A percentile compares a stretch with the other conserved stretches of the same genome.
phyloP scores from a whole-genome alignment of 2,329 filamentous ascomycete species.

The Penicillium expansum region DNA sequence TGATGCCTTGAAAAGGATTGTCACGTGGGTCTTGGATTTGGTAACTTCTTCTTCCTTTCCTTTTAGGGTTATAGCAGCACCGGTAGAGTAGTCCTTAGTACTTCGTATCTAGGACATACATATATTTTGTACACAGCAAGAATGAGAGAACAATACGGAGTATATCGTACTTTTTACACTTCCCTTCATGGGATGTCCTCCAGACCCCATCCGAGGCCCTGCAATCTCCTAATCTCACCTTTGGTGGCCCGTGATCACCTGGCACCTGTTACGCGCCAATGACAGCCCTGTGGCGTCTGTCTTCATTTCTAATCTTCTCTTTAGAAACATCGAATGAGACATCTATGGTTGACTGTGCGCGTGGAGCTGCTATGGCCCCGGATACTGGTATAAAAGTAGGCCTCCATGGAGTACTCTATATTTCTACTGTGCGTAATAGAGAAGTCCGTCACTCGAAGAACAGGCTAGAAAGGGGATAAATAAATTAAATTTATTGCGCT shows the following conservation, averaged over 20 bases:
- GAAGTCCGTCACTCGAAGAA: not conserved
- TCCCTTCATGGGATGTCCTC: not conserved
- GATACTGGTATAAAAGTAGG: not conserved
- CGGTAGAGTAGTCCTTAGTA: not conserved
- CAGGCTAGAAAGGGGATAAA: not conserved
- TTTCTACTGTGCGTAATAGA: not conserved
- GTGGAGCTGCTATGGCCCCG: not conserved
- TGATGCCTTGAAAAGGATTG: not conserved
- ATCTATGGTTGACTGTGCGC: too few relatives aligned
- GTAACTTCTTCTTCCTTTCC: not conserved
- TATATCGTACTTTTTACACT: not conserved
- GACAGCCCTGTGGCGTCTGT: conserved; percentile 1
- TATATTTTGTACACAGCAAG: not conserved
- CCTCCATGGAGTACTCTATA: not conserved
- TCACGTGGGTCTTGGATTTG: not conserved
- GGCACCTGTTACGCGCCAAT: not conserved
- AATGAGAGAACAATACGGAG: not conserved
- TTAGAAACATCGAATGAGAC: not conserved
- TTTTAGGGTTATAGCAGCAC: not conserved
- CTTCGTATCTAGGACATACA: not conserved
- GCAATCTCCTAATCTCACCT: conserved; percentile 4
- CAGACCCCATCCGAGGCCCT: not conserved
- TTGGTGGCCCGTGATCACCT: conserved; percentile 4
- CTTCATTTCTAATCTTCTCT: not conserved
- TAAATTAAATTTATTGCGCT: not conserved